Conservation (phyloP, 2,329 filamentous ascomycete species). For the Rhynchosporium agropyri region DNA sequence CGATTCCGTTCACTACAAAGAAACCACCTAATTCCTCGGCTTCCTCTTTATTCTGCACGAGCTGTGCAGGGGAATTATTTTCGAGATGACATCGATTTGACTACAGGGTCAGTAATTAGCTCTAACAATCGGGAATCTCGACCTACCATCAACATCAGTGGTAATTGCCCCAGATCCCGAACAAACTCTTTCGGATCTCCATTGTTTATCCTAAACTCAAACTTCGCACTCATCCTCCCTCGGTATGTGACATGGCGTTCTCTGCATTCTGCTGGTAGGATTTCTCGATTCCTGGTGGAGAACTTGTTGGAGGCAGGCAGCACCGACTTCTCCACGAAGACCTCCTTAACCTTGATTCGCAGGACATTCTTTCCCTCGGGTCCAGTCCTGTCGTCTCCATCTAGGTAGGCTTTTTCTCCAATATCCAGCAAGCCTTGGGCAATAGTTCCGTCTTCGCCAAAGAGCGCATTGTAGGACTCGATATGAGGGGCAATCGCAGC, state of each 20-base stretch:
- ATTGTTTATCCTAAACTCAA: conserved; percentile 87
- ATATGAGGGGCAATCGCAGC: conserved; percentile 89
- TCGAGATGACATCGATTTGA: conserved; percentile 91
- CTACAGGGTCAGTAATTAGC: conserved; percentile 48
- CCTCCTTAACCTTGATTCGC: conserved; percentile 75
- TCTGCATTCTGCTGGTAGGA: conserved; percentile 89
- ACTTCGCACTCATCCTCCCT: conserved; percentile 78
- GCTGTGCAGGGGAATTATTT: conserved; percentile 76
- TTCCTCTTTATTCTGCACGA: conserved; percentile 90
- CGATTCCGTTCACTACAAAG: conserved; percentile 96
- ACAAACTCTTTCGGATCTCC: conserved; percentile 81
- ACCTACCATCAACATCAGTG: conserved; percentile 85
- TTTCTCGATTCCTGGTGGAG: conserved; percentile 75
- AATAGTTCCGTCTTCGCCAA: conserved; percentile 72
- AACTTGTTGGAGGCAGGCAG: conserved; percentile 84
- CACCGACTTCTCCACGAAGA: conserved; percentile 80
- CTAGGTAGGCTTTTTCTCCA: conserved; percentile 83
- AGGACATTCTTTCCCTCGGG: conserved; percentile 71
- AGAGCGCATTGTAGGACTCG: conserved; percentile 92
- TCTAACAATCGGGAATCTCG: neutral
- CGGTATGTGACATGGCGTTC: conserved; percentile 91
- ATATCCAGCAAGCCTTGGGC: conserved; percentile 83
- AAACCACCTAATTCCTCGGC: conserved; percentile 95
- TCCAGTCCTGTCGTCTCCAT: conserved; percentile 70
- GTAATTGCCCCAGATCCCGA: conserved; percentile 84